phyloP scores from a whole-genome alignment of 2,329 filamentous ascomycete species.

The Monosporascus sp. region DNA sequence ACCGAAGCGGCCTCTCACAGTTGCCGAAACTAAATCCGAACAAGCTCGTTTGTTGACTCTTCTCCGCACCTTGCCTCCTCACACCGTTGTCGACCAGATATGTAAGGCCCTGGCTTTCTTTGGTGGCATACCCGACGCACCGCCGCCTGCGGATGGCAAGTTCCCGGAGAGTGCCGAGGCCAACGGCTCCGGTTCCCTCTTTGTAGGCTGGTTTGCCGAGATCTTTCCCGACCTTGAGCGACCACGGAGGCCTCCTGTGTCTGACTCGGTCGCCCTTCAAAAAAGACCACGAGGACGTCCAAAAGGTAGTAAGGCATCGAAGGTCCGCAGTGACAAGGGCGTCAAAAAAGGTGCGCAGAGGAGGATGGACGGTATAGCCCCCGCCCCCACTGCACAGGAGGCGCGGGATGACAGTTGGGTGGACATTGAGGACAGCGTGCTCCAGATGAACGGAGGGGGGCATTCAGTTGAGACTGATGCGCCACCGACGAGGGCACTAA shows the following conservation, averaged over 20 bases:
- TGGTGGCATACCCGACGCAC: constrained; percentile 52
- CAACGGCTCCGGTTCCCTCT: constrained; percentile 53
- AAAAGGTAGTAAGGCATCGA: constrained; percentile 50
- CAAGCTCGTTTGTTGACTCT: constrained; percentile 55
- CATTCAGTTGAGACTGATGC: constrained; percentile 21
- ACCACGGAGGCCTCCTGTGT: constrained; percentile 19
- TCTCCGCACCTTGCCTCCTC: constrained; percentile 49
- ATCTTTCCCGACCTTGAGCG: constrained; percentile 49
- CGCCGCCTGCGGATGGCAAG: constrained; percentile 41
- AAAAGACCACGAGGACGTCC: constrained; percentile 49
- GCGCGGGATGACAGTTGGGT: constrained; percentile 39
- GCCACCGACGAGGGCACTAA: constrained; percentile 14
- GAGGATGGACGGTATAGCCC: constrained; percentile 14
- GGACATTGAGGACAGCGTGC: constrained; percentile 35
- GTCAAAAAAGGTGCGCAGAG: constrained; percentile 39
- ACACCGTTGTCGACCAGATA: constrained; percentile 55
- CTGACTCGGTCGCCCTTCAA: constrained; percentile 12
- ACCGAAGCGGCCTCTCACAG: constrained; percentile 28
- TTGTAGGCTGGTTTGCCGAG: constrained; percentile 58
- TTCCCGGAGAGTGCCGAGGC: constrained; percentile 53
- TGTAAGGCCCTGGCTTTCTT: constrained; percentile 61
- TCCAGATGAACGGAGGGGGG: constrained; percentile 24
- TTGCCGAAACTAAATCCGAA: constrained; percentile 51
- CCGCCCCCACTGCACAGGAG: constrained; percentile 13
- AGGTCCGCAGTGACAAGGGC: constrained; percentile 44